Percentiles rank a stretch among this genome's conserved stretches.
These are phyloP conservation scores for Hymenoscyphus infarciens DNA, from an alignment of 2,329 filamentous ascomycete species.

Conservation along the genomic window DNA sequence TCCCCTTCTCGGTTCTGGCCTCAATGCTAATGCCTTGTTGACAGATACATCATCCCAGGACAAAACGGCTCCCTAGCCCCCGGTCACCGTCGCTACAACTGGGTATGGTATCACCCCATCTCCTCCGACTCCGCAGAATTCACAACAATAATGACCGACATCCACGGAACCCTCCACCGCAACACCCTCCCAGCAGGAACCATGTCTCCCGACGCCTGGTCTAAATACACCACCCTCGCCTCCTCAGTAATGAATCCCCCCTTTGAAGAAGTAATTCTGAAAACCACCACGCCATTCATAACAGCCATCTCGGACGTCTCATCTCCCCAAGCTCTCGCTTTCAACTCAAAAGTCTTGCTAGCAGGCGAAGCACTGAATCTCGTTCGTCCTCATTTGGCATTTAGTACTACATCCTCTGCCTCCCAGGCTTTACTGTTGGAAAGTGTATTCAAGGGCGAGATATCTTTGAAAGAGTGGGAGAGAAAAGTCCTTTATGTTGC, in stretches of 20 bases:
- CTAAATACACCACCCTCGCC: slow-evolving; percentile 15
- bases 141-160: slow-evolving; percentile 34
- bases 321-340: slow-evolving; percentile 35
- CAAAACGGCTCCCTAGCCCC: slow-evolving; percentile 38
- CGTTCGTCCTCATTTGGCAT: slow-evolving; percentile 44
- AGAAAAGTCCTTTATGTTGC: slow-evolving; percentile 12
- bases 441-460: slow-evolving; percentile 16
- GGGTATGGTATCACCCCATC: slow-evolving; percentile 44
- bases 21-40: not conserved
- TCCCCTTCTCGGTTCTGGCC: not conserved
- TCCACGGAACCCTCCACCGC: slow-evolving; percentile 28
- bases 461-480: slow-evolving; percentile 14
- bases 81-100: slow-evolving; percentile 43
- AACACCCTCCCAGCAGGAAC: slow-evolving; percentile 23
- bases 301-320: slow-evolving; percentile 41
- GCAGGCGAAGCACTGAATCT: slow-evolving; percentile 42
- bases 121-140: slow-evolving; percentile 20
- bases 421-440: slow-evolving; percentile 27
- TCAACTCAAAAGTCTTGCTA: slow-evolving; percentile 40
- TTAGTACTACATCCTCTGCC: slow-evolving; percentile 41
- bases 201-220: slow-evolving; percentile 20
- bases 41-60: slow-evolving; percentile 42
- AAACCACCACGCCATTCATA: slow-evolving; percentile 41
- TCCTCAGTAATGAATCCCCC: slow-evolving; percentile 15
- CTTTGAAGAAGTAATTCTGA: slow-evolving; percentile 38